phyloP scores from a whole-genome alignment of 2,329 filamentous ascomycete species.

The Fusarium floridanum region DNA sequence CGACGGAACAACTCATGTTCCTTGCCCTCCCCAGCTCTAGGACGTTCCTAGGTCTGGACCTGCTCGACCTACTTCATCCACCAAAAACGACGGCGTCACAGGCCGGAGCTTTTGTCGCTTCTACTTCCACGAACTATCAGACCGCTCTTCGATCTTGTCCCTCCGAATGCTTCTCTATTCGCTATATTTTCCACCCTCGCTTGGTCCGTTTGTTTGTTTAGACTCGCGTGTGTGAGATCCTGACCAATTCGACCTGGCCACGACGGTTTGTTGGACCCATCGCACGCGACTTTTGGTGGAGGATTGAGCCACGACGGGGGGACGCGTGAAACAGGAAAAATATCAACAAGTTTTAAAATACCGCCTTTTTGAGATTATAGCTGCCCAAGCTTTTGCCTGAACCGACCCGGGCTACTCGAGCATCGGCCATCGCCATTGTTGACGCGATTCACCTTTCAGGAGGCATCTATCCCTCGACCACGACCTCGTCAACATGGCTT shows the following conservation, averaged over 20 bases:
- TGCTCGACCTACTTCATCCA: slow-evolving; percentile 16
- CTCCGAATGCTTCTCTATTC: slow-evolving; percentile 1
- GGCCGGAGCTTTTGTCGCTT: slow-evolving; percentile 25
- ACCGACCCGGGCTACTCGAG: slow-evolving; percentile 2
- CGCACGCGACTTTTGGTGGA: slow-evolving; percentile 29
- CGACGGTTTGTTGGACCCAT: slow-evolving; percentile 38
- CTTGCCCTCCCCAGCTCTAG: slow-evolving; percentile 15
- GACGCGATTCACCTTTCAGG: slow-evolving; percentile 26
- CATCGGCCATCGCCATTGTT: slow-evolving; percentile 10
- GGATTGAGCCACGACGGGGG: slow-evolving; percentile 21
- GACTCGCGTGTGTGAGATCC: slow-evolving; percentile 34
- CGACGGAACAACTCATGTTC: slow-evolving; percentile 44
- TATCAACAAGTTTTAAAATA: slow-evolving; percentile 18
- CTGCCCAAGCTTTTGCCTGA: background rate
- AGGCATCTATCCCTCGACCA: background rate
- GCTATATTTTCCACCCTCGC: slow-evolving; percentile 4
- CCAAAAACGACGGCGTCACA: slow-evolving; percentile 28
- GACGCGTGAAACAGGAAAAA: slow-evolving; percentile 21
- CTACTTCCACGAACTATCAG: slow-evolving; percentile 1
- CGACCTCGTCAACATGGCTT: slow-evolving; percentile 51
- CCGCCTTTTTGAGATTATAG: slow-evolving; percentile 3
- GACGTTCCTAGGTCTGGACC: slow-evolving; percentile 20
- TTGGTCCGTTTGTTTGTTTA: slow-evolving; percentile 23
- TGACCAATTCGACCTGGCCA: slow-evolving; percentile 42
- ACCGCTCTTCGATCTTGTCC: background rate